Evolutionary conservation across 768 basidiomycete genomes (phyloP).

Genomic region (Trichaptum fuscoviolaceum): DNA sequence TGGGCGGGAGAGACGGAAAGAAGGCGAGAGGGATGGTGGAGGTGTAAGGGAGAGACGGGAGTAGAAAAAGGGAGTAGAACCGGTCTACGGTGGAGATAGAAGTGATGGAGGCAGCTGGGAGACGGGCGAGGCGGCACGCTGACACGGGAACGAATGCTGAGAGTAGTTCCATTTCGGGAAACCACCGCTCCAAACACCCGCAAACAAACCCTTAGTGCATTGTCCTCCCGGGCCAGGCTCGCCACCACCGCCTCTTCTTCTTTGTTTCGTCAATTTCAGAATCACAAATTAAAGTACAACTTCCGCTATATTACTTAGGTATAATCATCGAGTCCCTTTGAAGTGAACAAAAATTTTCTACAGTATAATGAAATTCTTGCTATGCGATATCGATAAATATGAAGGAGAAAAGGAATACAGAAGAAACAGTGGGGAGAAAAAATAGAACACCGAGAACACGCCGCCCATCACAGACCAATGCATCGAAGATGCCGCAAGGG

Average conservation of each 20-base stretch:
- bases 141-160: neutral
- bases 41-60: slow-evolving; percentile 6
- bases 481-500: neutral
- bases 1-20: slow-evolving; percentile 17
- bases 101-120: slow-evolving; percentile 1
- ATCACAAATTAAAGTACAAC: neutral
- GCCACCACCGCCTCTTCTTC: neutral
- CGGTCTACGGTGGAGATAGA: slow-evolving; percentile 3
- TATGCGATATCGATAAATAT: neutral
- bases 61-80: slow-evolving; percentile 1
- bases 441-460: neutral
- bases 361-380: neutral
- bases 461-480: neutral
- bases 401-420: neutral
- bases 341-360: neutral
- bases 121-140: neutral
- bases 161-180: neutral
- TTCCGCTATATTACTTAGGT: neutral
- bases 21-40: slow-evolving; percentile 13
- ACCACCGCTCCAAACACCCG: neutral
- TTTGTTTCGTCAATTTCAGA: neutral
- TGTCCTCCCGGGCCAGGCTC: neutral
- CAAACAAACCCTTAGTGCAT: neutral
- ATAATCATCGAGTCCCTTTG: neutral
- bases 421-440: neutral